These are phyloP conservation scores for Suhomyces maxii DNA, from an alignment of 1,139 yeast genomes.

Conservation along the genomic window DNA sequence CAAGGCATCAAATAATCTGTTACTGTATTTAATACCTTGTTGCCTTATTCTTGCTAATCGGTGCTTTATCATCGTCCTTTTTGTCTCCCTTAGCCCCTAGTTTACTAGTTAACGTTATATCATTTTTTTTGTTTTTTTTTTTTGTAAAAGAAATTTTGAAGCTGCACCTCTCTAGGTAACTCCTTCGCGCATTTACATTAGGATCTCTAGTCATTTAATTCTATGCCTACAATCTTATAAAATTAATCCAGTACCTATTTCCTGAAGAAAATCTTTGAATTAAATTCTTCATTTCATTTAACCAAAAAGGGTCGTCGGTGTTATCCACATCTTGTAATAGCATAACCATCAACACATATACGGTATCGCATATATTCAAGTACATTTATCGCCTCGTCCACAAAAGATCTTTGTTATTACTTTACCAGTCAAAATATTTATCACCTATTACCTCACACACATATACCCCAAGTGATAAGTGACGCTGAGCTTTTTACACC, in stretches of 20 bases:
- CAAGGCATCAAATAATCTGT: too few species aligned
- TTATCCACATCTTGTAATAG: background rate
- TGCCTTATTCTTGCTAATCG: background rate
- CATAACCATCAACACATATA: background rate
- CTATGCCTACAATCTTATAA: background rate
- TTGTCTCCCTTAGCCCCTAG: too few species aligned
- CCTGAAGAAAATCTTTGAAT: too few species aligned
- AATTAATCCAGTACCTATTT: background rate
- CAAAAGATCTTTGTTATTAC: background rate
- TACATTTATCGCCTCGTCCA: background rate
- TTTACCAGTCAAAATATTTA: background rate
- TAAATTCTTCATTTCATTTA: too few species aligned
- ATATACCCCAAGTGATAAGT: background rate
- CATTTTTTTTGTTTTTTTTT: too few species aligned
- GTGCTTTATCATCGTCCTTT: background rate
- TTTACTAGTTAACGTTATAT: too few species aligned
- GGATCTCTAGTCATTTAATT: background rate
- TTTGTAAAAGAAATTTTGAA: background rate
- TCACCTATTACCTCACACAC: background rate
- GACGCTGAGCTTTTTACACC: background rate
- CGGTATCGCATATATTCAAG: background rate
- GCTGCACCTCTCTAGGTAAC: background rate
- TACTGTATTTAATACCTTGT: too few species aligned
- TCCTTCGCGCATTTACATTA: background rate
- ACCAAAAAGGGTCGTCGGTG: background rate